Conservation (phyloP, 495 filamentous ascomycete species). For the Podospora sp. region DNA sequence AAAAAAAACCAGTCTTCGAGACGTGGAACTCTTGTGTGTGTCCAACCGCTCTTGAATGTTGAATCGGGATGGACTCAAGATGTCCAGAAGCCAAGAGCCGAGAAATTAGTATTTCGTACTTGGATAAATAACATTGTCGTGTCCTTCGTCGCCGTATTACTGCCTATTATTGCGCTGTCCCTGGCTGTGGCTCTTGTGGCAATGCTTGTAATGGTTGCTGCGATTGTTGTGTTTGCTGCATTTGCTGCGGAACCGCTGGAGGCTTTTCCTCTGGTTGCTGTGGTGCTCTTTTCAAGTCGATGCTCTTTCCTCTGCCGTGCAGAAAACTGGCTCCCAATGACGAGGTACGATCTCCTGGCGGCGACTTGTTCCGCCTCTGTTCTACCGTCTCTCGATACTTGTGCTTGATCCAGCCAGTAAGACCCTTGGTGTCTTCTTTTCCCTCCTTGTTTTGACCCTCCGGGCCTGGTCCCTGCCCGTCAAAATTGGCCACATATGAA, state of each 20-base stretch:
- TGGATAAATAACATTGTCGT: background rate
- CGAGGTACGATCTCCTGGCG: constrained; percentile 40
- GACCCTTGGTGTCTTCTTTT: constrained; percentile 64
- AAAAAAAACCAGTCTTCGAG: background rate
- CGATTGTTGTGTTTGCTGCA: no score
- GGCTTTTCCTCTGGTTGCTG: constrained; percentile 35
- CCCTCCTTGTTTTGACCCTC: constrained; percentile 51
- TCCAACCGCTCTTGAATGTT: background rate
- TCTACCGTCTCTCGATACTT: constrained; percentile 75
- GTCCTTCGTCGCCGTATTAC: background rate
- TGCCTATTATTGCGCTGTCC: constrained; percentile 3
- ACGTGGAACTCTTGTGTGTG: background rate
- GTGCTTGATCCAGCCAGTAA: constrained; percentile 80
- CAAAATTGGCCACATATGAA: constrained; percentile 29
- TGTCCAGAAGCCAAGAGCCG: background rate
- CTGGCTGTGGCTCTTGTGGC: constrained; percentile 2
- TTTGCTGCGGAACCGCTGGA: constrained; percentile 8
- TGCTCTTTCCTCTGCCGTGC: constrained; percentile 43
- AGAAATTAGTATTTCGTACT: no score
- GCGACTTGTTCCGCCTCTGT: constrained; percentile 55
- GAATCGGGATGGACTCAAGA: background rate
- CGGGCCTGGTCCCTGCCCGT: constrained; percentile 42
- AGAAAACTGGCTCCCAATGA: constrained; percentile 31
- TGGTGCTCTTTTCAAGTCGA: constrained; percentile 42
- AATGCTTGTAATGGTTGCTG: background rate